Evolutionary conservation across 2,329 filamentous ascomycete genomes (phyloP).

Genomic region (Claviceps sp.): DNA sequence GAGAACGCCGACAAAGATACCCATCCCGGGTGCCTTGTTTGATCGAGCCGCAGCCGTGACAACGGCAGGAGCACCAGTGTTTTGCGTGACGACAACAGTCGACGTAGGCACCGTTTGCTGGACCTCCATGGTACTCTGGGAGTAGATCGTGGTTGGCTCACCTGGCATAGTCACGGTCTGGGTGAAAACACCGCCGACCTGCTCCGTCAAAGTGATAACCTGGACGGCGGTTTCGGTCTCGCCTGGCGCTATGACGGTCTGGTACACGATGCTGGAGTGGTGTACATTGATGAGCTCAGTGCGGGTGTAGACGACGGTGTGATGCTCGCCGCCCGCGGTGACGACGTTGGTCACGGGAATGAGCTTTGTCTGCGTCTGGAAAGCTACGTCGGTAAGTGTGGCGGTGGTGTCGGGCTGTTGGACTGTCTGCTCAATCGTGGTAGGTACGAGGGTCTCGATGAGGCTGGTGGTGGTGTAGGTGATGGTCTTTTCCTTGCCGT

Average conservation of each 20-base stretch:
- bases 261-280: slow-evolving; percentile 16
- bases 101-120: slow-evolving; percentile 9
- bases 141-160: slow-evolving; percentile 23
- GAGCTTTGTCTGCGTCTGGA: slow-evolving; percentile 29
- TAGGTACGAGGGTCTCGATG: slow-evolving; percentile 18
- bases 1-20: slow-evolving; percentile 12
- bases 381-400: slow-evolving; percentile 10
- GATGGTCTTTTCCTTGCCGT: slow-evolving; percentile 23
- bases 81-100: slow-evolving; percentile 11
- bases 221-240: slow-evolving; percentile 19
- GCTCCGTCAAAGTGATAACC: slow-evolving; percentile 28
- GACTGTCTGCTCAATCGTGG: slow-evolving; percentile 21
- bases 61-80: slow-evolving; percentile 7
- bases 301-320: slow-evolving; percentile 11
- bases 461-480: slow-evolving; percentile 27
- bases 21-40: slow-evolving; percentile 21
- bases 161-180: slow-evolving; percentile 25
- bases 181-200: slow-evolving; percentile 27
- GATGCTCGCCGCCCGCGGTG: slow-evolving; percentile 20
- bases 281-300: slow-evolving; percentile 18
- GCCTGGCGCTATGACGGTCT: slow-evolving; percentile 25
- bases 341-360: slow-evolving; percentile 19
- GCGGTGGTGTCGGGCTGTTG: slow-evolving; percentile 5
- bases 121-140: slow-evolving; percentile 24
- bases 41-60: slow-evolving; percentile 11